Evolutionary conservation across 2,329 filamentous ascomycete genomes (phyloP).

Genomic region (Ophiobolus disseminans): DNA sequence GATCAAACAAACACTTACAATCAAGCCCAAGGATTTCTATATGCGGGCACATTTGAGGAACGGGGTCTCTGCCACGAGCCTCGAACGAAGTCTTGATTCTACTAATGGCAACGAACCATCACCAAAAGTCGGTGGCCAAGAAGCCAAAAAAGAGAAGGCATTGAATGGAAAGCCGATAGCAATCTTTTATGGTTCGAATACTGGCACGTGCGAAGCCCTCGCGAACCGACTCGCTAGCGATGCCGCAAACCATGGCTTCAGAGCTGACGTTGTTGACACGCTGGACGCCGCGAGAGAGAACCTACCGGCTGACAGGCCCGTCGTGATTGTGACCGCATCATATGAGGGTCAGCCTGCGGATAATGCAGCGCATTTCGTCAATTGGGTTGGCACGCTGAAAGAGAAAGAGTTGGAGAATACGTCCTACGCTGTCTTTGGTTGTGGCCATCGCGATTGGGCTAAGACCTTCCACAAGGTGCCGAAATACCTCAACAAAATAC

Average conservation of each 20-base stretch:
- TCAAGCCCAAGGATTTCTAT: conserved; percentile 53
- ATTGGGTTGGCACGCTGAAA: conserved; percentile 46
- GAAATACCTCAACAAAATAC: conserved; percentile 41
- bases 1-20: conserved; percentile 54
- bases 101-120: conserved; percentile 24
- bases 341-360: conserved; percentile 55
- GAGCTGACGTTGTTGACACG: conserved; percentile 41
- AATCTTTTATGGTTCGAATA: conserved; percentile 52
- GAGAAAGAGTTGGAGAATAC: conserved; percentile 40
- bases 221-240: conserved; percentile 48
- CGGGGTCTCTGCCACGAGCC: conserved; percentile 39
- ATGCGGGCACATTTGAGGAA: conserved; percentile 48
- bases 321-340: conserved; percentile 50
- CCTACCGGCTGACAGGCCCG: conserved; percentile 45
- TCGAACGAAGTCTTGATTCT: conserved; percentile 38
- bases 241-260: conserved; percentile 47
- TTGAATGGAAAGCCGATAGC: conserved; percentile 41
- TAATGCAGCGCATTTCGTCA: conserved; percentile 52
- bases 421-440: conserved; percentile 52
- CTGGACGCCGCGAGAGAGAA: conserved; percentile 46
- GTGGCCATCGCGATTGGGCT: conserved; percentile 53
- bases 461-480: conserved; percentile 53
- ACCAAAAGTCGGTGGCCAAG: conserved; percentile 10
- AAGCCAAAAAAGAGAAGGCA: conserved; percentile 15
- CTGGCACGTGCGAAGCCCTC: conserved; percentile 52